phyloP scores from a whole-genome alignment of 2,329 filamentous ascomycete species.

The Sclerotinia sclerotiorum region DNA sequence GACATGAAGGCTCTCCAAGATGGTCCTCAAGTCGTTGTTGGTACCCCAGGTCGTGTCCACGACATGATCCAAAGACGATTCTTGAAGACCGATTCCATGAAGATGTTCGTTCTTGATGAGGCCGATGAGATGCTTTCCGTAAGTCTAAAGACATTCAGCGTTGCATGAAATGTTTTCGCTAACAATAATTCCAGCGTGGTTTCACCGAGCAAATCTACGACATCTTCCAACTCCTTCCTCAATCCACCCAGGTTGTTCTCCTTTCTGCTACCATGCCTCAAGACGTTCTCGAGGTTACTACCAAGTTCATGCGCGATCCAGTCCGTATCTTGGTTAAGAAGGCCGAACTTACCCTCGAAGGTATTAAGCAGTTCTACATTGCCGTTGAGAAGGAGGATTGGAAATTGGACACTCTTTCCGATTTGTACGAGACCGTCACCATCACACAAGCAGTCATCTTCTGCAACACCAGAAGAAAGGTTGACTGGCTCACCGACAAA shows the following conservation, averaged over 20 bases:
- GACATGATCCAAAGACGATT: slow-evolving; percentile 99
- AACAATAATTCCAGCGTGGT: slow-evolving; percentile 65
- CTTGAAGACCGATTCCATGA: slow-evolving; percentile 96
- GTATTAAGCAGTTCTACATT: slow-evolving; percentile 99
- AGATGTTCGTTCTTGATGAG: slow-evolving; percentile 99
- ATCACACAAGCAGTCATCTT: slow-evolving; percentile 99
- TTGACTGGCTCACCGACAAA: slow-evolving; percentile 99
- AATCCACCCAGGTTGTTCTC: slow-evolving; percentile 97
- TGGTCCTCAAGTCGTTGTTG: slow-evolving; percentile 94
- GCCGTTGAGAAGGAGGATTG: slow-evolving; percentile 99
- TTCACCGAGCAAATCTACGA: slow-evolving; percentile 99
- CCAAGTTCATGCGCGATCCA: slow-evolving; percentile 99
- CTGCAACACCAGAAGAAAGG: slow-evolving; percentile 99
- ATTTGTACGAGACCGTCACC: slow-evolving; percentile 98
- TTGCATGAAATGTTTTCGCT: slow-evolving; percentile 33
- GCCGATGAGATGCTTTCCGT: slow-evolving; percentile 98
- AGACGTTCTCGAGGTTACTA: slow-evolving; percentile 98
- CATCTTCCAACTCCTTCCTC: slow-evolving; percentile 98
- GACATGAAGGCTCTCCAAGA: slow-evolving; percentile 98
- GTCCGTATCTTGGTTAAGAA: slow-evolving; percentile 99
- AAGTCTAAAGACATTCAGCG: slow-evolving; percentile 42
- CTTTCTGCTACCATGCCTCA: slow-evolving; percentile 98
- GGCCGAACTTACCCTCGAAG: slow-evolving; percentile 98
- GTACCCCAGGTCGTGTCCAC: slow-evolving; percentile 96
- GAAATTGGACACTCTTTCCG: slow-evolving; percentile 98